These are phyloP conservation scores for Rhizopogon vinicolor DNA, from an alignment of 768 basidiomycete species.

Conservation along the genomic window DNA sequence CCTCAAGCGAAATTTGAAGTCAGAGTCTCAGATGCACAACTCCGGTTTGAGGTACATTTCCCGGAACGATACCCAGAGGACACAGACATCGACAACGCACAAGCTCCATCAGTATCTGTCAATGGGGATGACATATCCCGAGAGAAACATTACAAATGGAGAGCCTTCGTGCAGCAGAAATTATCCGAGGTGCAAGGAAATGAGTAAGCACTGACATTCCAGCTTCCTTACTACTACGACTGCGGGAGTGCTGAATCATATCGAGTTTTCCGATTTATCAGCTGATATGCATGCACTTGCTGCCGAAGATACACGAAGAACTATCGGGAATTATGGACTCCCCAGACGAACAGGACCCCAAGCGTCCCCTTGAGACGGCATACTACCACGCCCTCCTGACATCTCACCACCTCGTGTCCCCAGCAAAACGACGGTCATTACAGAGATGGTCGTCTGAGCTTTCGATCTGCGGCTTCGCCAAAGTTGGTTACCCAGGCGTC, in stretches of 20 bases:
- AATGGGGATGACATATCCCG: slow-evolving; percentile 45
- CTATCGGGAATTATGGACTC: background rate
- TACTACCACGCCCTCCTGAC: slow-evolving; percentile 60
- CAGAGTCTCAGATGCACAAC: slow-evolving; percentile 18
- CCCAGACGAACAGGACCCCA: background rate
- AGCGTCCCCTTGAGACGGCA: background rate
- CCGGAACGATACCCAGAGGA: slow-evolving; percentile 13
- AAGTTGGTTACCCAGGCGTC: slow-evolving; percentile 71
- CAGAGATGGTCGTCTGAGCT: slow-evolving; percentile 54
- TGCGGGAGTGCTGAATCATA: background rate
- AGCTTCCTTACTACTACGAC: background rate
- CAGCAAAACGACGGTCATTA: slow-evolving; percentile 55
- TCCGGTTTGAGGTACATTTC: slow-evolving; percentile 35
- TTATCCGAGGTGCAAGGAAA: slow-evolving; percentile 28
- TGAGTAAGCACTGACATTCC: slow-evolving; percentile 19
- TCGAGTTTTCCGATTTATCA: slow-evolving; percentile 59
- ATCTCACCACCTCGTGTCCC: slow-evolving; percentile 69
- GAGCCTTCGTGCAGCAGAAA: slow-evolving; percentile 33
- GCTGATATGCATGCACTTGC: slow-evolving; percentile 50
- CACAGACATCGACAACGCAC: background rate
- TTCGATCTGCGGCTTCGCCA: slow-evolving; percentile 59
- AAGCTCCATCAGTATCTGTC: slow-evolving; percentile 27
- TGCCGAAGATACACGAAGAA: slow-evolving; percentile 50
- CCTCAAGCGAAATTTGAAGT: slow-evolving; percentile 31
- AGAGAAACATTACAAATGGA: slow-evolving; percentile 47